These are phyloP conservation scores for Cubamyces lactineus DNA, from an alignment of 768 basidiomycete genomes.

Conservation along the genomic window DNA sequence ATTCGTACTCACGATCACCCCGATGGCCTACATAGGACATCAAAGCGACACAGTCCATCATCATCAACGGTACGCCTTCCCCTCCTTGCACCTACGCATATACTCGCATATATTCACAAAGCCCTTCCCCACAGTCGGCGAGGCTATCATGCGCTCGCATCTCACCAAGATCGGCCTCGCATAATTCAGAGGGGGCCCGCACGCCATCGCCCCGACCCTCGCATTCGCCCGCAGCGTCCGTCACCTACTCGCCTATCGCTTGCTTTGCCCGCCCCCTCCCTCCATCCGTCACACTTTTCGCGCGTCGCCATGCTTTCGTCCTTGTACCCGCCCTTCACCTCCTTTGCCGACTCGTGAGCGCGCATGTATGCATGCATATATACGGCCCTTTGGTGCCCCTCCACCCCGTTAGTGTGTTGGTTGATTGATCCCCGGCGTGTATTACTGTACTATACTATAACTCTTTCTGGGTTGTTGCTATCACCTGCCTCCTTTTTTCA, in stretches of 20 bases:
- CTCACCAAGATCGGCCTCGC: slow-evolving; percentile 35
- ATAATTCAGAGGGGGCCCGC: slow-evolving; percentile 20
- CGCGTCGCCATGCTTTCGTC: too few species aligned
- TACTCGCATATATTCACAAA: background rate
- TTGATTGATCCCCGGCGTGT: background rate
- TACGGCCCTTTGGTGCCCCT: background rate
- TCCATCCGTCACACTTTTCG: too few species aligned
- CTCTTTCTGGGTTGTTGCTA: background rate
- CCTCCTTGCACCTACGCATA: background rate
- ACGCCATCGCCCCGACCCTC: background rate
- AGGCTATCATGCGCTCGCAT: slow-evolving; percentile 37
- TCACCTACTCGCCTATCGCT: too few species aligned
- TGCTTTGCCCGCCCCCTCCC: too few species aligned
- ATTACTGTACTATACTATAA: background rate
- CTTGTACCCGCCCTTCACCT: too few species aligned
- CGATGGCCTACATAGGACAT: slow-evolving; percentile 56
- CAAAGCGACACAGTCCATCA: slow-evolving; percentile 81
- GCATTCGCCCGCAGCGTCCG: too few species aligned
- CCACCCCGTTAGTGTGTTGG: background rate
- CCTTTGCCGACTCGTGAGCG: background rate
- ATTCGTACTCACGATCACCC: background rate
- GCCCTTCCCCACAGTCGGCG: slow-evolving; percentile 31
- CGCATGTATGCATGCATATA: background rate
- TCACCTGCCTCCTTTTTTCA: too few species aligned
- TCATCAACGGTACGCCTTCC: slow-evolving; percentile 64